These are phyloP conservation scores for Shiraia bambusicola DNA, from an alignment of 2,329 filamentous ascomycete genomes.

Conservation along the genomic window DNA sequence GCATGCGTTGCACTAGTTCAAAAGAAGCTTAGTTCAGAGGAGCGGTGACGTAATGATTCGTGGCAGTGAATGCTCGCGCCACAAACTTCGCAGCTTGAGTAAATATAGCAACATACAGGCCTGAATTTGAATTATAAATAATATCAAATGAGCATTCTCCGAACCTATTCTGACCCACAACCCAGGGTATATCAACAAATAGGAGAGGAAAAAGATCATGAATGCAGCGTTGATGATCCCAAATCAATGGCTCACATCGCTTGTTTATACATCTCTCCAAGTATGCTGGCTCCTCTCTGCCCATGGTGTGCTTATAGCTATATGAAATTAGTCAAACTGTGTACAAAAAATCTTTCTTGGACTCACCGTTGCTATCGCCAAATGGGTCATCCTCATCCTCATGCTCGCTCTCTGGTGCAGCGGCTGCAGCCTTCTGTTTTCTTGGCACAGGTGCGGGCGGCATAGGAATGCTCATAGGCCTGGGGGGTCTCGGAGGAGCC, in stretches of 20 bases:
- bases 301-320: constrained; percentile 57
- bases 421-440: constrained; percentile 52
- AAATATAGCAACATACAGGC: not conserved
- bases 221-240: no score
- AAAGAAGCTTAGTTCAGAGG: constrained; percentile 12
- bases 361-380: constrained; percentile 70
- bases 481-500: constrained; percentile 53
- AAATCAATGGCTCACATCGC: not conserved
- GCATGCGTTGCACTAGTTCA: constrained; percentile 16
- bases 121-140: not conserved
- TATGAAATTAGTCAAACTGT: constrained; percentile 7
- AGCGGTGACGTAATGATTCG: constrained; percentile 25
- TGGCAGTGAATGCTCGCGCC: constrained; percentile 18
- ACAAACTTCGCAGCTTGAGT: not conserved
- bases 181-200: no score
- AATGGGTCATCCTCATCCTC: constrained; percentile 80
- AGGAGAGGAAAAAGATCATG: constrained; percentile 4
- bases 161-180: no score
- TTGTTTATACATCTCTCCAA: constrained; percentile 45
- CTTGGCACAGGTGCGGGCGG: constrained; percentile 32
- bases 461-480: constrained; percentile 48
- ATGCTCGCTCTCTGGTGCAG: constrained; percentile 58
- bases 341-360: not conserved
- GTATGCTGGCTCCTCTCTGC: constrained; percentile 33
- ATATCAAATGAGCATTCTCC: not conserved